Base-by-base conservation (phyloP, 2,329 filamentous ascomycete genomes). In the Volutella citrinella region DNA sequence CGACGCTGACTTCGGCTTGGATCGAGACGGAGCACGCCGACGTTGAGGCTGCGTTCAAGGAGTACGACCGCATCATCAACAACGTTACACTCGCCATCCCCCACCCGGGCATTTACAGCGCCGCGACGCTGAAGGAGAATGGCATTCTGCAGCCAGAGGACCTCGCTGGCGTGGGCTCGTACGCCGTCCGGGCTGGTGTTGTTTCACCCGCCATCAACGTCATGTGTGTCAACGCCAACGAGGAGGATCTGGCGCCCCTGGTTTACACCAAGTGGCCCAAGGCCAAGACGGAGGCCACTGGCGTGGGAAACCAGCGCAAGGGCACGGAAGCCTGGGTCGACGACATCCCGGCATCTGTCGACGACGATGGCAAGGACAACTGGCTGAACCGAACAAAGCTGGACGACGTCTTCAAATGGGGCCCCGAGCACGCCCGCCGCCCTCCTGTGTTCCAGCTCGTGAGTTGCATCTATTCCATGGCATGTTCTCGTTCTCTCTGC, bases 11-110 rank as follows among this genome's bases (percentile, higher is more conserved):
- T 3, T 81, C 78, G 0, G 69, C 76, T 3, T 93, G 86, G 86
- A 78, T 89, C 22, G 70, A 84, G 36, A 65, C 60, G 0, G 49
- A 70, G 3, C 61, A 69, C 8, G 61, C 69, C 20, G 67, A 86
- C 35, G 71, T 80, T 13, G 67, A 68, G 0, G 56, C 63, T 5
- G 62, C 68, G 0, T 82, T 71, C 5, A 53, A 66, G 5, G 53
- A 67, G 10, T 56, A 76, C 33, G 61, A 65, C 0, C 69, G 84
- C 17, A 69, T 84, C 22, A 65, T 91, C 49, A 86, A 89, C 54
- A 89, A 90, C 43, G 77, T 88, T 17, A 85, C 82, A 0, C 69
- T 90, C 45, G 84, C 84, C 0, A 82, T 90, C 73, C 87, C 87
- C 0, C 87, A 93, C 48, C 69, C 80, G 5, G 66, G 82, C 0